These are phyloP conservation scores for Forsythia suspensa DNA, from an alignment of 257 asterid species.

Conservation along the genomic window DNA sequence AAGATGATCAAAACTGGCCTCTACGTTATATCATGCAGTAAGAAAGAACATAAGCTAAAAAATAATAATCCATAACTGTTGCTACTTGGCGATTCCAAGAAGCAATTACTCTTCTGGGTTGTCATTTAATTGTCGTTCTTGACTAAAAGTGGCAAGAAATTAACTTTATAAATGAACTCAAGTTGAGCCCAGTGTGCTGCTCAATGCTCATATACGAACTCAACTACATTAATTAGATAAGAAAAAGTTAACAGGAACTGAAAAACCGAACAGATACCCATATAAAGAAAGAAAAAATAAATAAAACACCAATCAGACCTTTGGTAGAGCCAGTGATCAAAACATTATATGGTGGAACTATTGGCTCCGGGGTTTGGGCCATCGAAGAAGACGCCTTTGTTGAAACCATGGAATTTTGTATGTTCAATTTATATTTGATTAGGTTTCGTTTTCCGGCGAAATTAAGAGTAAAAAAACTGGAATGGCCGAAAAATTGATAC, in stretches of 20 bases:
- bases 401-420: slow-evolving; percentile 13
- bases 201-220: background rate
- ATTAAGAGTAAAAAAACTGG: slow-evolving; percentile 11
- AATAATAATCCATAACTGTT: background rate
- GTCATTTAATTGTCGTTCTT: background rate
- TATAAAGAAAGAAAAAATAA: background rate
- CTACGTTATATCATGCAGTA: too few species aligned
- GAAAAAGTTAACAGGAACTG: background rate
- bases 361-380: slow-evolving; percentile 39
- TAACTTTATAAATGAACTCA: background rate
- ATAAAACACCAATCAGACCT: slow-evolving; percentile 37
- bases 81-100: background rate
- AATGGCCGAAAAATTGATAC: slow-evolving; percentile 13
- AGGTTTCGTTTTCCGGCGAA: slow-evolving; percentile 16
- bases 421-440: slow-evolving; percentile 13
- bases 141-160: background rate
- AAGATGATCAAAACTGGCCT: too few species aligned
- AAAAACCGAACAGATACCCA: background rate
- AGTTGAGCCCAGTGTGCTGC: background rate
- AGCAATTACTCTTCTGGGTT: background rate
- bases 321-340: slow-evolving; percentile 85
- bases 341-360: slow-evolving; percentile 82
- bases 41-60: too few species aligned
- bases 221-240: background rate
- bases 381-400: slow-evolving; percentile 21